Base-by-base conservation (phyloP, 257 asterid species). In the Solanum lycopersicoides region DNA sequence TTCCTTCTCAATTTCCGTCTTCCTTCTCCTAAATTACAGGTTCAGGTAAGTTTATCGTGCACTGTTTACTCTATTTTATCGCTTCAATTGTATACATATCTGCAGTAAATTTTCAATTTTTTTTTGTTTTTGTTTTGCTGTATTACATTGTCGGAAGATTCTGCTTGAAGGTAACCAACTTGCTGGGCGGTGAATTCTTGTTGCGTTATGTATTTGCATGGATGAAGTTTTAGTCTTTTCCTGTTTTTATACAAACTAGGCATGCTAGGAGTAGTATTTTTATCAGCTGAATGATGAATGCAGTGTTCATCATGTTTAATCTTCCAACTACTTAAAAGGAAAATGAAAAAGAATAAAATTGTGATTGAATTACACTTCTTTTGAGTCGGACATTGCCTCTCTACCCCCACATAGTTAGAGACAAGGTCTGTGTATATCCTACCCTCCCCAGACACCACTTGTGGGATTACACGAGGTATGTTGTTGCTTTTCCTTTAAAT, bases 41-140 rank as follows among this genome's bases (percentile, higher is more conserved):
- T 56, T 87, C 94, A 65, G 95, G 95, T 92, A 88, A 91, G 71
- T 89, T 63, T 84, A 82, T 73, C 75, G 66, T 59, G 2, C 83
- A 79, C 35, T 37, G 20, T 47, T 60, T 16, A 47, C 83, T 80
- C 71, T 73, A 15, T 83, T 50, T 12, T 16, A 34, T 15, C 32
- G 23, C 65, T 32, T 45, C 18, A 63, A 35, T 80, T n/a, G n/a
- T 80, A 53, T 63, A 9, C 13, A 59, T 73, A 35, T 20, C 11
- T 84, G 25, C 59, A 23, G 20, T 8, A 35, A 32, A 16, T 28
- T 14, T 32, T 39, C 25, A 83, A 21, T 3, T 21, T 3, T 63
- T 30, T 34, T 66, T 18, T 76, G 20, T 45, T 63, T 10, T 15
- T 12, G 11, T 32, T 32, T 59, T n/a, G 23, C 34, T 89, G 65